These are phyloP conservation scores for Solanum etuberosum DNA, from an alignment of 257 asterid genomes.

Conservation along the genomic window DNA sequence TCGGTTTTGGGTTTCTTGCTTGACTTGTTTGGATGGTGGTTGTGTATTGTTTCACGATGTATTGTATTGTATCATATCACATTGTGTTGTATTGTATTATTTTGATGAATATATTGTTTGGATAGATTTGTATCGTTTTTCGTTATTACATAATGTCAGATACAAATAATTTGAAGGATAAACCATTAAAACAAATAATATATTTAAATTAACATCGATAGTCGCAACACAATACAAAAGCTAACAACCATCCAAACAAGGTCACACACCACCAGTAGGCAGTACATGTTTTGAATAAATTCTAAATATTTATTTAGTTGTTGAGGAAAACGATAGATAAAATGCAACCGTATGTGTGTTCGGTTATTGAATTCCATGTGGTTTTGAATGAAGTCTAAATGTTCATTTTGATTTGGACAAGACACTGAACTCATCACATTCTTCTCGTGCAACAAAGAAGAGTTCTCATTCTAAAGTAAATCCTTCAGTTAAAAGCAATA, in stretches of 20 bases:
- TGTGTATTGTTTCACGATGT: background rate
- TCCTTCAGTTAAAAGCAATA: conserved; percentile 12
- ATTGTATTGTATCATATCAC: too few relatives aligned
- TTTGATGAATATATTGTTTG: background rate
- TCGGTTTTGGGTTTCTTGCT: background rate
- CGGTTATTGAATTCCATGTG: conserved; percentile 2
- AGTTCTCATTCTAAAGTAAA: conserved; percentile 24
- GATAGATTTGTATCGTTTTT: too few relatives aligned
- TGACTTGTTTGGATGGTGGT: background rate
- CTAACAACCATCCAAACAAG: too few relatives aligned
- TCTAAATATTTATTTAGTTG: conserved; percentile 26
- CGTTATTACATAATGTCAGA: background rate
- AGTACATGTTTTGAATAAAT: background rate
- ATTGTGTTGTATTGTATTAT: too few relatives aligned
- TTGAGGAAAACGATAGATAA: conserved; percentile 37
- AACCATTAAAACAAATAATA: background rate
- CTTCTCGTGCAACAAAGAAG: conserved; percentile 28
- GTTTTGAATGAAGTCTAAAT: background rate
- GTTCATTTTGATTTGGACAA: conserved; percentile 40
- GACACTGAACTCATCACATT: conserved; percentile 29
- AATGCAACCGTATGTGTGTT: conserved; percentile 14
- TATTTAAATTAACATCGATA: too few relatives aligned
- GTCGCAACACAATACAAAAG: too few relatives aligned
- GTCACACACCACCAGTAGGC: too few relatives aligned
- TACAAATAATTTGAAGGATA: too few relatives aligned